Evolutionary conservation across 139 green algal genomes (phyloP).

Genomic region (Haematococcus lacustris): DNA sequence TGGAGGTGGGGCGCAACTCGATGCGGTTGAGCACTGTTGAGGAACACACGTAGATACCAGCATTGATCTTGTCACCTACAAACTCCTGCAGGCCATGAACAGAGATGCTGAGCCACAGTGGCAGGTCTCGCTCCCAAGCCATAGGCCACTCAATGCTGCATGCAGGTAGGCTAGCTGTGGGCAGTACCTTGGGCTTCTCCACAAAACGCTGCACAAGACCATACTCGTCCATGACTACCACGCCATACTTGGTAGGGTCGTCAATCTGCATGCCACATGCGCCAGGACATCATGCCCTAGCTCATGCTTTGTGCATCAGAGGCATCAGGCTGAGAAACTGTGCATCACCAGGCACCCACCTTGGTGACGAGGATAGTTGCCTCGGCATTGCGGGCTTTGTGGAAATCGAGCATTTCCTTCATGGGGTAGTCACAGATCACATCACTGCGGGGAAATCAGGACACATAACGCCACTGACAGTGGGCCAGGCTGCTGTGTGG

Average conservation of each 20-base stretch:
- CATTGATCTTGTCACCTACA: constrained; percentile 99
- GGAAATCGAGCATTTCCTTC: constrained; percentile 78
- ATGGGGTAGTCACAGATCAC: constrained; percentile 96
- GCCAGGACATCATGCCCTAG: too few species aligned
- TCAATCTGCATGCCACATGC: constrained; percentile 76
- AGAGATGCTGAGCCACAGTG: too few species aligned
- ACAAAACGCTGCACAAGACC: constrained; percentile 89
- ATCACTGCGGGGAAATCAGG: constrained; percentile 60
- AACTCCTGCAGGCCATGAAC: constrained; percentile 74
- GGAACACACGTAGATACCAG: constrained; percentile 89
- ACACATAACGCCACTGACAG: too few species aligned
- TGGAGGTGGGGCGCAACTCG: constrained; percentile 84
- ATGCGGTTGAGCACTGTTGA: constrained; percentile 87
- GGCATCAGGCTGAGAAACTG: too few species aligned
- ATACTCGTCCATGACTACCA: constrained; percentile 87
- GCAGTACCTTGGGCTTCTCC: constrained; percentile 79
- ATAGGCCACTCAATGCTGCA: too few species aligned
- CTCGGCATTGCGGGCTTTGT: constrained; percentile 73
- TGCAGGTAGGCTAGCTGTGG: too few species aligned
- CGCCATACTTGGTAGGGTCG: constrained; percentile 94
- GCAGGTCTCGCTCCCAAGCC: too few species aligned
- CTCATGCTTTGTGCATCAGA: too few species aligned
- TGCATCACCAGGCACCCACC: too few species aligned
- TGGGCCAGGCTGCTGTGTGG: too few species aligned
- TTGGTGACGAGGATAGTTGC: constrained; percentile 94